These are phyloP conservation scores for Salix purpurea DNA, from an alignment of 345 rosid genomes.

Conservation along the genomic window DNA sequence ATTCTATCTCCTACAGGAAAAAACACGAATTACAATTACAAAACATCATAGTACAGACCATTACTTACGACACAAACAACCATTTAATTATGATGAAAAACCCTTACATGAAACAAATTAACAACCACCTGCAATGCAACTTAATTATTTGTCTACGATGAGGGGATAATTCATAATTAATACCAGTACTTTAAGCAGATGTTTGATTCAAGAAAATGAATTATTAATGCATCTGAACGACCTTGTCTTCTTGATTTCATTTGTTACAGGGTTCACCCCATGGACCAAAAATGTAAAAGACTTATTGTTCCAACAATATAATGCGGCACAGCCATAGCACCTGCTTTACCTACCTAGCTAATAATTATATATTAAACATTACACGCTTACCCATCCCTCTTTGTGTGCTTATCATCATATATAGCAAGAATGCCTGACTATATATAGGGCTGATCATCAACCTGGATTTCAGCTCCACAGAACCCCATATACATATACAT, in stretches of 20 bases:
- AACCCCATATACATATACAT: neutral
- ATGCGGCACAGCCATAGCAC: too few relatives aligned
- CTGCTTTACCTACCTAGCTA: too few relatives aligned
- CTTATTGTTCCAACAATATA: neutral
- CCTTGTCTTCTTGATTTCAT: neutral
- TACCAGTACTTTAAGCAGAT: neutral
- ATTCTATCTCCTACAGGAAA: constrained; percentile 22
- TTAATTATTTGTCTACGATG: too few relatives aligned
- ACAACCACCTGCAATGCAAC: too few relatives aligned
- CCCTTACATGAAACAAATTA: too few relatives aligned
- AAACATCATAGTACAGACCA: too few relatives aligned
- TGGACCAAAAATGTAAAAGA: neutral
- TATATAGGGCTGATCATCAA: neutral
- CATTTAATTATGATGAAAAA: too few relatives aligned
- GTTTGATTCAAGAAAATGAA: neutral
- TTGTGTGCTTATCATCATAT: neutral
- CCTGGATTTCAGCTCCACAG: neutral
- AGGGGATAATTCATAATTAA: too few relatives aligned
- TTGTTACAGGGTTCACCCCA: neutral
- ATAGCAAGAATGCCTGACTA: neutral
- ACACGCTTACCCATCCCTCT: neutral
- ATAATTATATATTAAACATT: too few relatives aligned
- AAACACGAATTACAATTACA: too few relatives aligned
- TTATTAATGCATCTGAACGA: neutral
- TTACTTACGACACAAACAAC: too few relatives aligned